Conservation (phyloP, 2,329 filamentous ascomycete genomes). For the Penicillium sp. region DNA sequence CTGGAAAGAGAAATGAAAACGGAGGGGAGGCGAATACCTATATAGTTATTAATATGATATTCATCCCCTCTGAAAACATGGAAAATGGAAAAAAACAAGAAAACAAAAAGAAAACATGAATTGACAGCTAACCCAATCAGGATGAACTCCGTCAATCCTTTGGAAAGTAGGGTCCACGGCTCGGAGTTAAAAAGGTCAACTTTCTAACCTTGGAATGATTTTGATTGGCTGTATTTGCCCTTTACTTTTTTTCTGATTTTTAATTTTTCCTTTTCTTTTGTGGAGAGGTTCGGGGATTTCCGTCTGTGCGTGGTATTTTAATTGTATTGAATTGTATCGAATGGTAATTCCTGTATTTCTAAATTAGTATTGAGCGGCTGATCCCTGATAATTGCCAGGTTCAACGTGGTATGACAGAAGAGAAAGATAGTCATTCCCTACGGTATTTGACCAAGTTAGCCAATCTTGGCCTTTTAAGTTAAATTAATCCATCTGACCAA, state of each 20-base stretch:
- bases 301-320: constrained; percentile 3
- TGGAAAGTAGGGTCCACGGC: background rate
- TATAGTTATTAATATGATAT: constrained; percentile 6
- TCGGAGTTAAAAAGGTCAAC: background rate
- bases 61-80: background rate
- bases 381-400: background rate
- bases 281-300: background rate
- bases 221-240: background rate
- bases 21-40: constrained; percentile 6
- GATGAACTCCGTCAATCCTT: background rate
- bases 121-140: background rate
- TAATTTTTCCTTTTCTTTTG: background rate
- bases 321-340: background rate
- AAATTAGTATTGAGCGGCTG: background rate
- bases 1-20: background rate
- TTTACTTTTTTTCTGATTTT: background rate
- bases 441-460: background rate
- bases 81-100: background rate
- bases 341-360: background rate
- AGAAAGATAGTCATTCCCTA: background rate
- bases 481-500: background rate
- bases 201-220: background rate
- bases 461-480: background rate
- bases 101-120: background rate
- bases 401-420: background rate